Base-by-base conservation (phyloP, 2,329 filamentous ascomycete genomes). In the Pyrenophora seminiperda region DNA sequence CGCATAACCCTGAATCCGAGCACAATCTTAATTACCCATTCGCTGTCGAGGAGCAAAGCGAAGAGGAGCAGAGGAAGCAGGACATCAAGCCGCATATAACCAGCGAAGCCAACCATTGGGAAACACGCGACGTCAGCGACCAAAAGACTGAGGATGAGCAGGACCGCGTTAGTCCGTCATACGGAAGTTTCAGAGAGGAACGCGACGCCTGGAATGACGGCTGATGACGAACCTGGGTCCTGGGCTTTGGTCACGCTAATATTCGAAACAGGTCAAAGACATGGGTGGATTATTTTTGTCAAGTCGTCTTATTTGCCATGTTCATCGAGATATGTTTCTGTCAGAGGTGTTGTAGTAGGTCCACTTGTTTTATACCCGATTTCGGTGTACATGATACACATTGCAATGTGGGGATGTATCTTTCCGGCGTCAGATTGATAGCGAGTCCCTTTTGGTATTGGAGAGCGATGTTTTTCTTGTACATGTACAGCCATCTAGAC, bases 1-100 rank as follows among this genome's bases (percentile, higher is more conserved):
- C 72, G 9, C 72, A 76, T 34, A 72, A 77, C 39, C 67, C 73
- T 1, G 76, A 79, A 41, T 58, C 64, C 6, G 67, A 66, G 17
- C 78, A 80, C 60, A 77, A 76, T 24, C 68, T 79, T 1, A 68
- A 75, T 41, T 70, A 68, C n/a, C 72, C 77, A 0, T 77, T 79
- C 48, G 66, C 65, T 1, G 68, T 77, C 4, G 73, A 76, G 10
- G 72, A 72, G 32, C 54, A 59, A 15, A 54, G 53, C 18, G 70
- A 72, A 17, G 71, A 75, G 19, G 68, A 69, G 9, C 61, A 70
- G n/a, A 54, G 55, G 7, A 61, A 66, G 30, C 60, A 68, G 20
- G 68, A 72, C 22, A 67, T 66, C 41, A 66, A 65, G 18, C 70
- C 72, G 1, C 63, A 71, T 29, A 68, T 74, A 18, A 73, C 73